Conservation (phyloP, 176 grass and related monocot species). For the Rhynchospora tenuis region DNA sequence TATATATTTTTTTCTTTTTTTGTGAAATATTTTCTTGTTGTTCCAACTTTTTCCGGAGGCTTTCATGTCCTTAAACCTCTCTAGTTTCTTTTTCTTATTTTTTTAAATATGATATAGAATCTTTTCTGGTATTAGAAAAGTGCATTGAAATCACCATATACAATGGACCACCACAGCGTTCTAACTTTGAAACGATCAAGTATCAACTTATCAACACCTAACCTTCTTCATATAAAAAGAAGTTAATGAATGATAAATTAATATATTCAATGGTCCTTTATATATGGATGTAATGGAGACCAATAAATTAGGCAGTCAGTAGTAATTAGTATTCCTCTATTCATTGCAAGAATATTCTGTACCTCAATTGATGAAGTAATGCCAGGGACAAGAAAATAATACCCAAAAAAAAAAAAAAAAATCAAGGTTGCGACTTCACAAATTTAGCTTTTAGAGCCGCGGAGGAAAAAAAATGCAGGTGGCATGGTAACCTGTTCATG, state of each 20-base stretch:
- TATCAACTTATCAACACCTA: not conserved
- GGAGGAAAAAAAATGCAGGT: not conserved
- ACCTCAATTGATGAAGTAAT: not conserved
- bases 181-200: not conserved
- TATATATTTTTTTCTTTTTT: not conserved
- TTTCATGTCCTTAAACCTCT: not conserved
- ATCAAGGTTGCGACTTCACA: not conserved
- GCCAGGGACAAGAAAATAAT: not conserved
- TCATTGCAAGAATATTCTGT: not conserved
- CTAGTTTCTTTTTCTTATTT: not conserved
- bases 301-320: not conserved
- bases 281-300: not conserved
- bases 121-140: not conserved
- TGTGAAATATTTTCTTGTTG: not conserved
- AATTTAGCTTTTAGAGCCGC: not conserved
- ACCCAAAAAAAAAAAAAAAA: not conserved
- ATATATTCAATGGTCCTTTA: not conserved
- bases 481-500: not conserved
- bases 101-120: not conserved
- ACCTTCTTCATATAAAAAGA: not conserved
- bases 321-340: not conserved
- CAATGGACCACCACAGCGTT: not conserved
- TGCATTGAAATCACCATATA: not conserved
- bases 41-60: not conserved
- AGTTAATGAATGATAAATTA: not conserved